These are phyloP conservation scores for Thalassia testudinum DNA, from an alignment of 116 monocot species.

Conservation along the genomic window DNA sequence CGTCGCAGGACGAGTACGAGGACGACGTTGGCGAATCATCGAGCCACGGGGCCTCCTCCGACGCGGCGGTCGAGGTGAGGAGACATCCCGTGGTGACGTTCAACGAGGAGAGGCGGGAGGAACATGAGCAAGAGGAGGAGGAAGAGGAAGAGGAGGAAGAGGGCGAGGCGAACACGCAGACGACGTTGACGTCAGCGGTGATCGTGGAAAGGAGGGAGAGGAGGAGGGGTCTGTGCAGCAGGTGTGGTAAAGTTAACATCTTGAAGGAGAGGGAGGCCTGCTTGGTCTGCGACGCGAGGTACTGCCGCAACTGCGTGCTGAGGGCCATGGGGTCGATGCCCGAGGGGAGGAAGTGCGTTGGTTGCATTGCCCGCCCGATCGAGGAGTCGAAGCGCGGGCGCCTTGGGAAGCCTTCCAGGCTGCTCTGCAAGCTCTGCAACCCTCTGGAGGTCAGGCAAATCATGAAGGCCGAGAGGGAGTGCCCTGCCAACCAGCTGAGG, in stretches of 20 bases:
- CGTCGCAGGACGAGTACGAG: not conserved
- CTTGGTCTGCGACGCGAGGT: slow-evolving; percentile 30
- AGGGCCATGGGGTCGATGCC: slow-evolving; percentile 52
- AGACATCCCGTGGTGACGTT: slow-evolving; percentile 8
- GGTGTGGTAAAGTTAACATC: slow-evolving; percentile 25
- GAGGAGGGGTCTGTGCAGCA: slow-evolving; percentile 17
- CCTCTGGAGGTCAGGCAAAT: slow-evolving; percentile 31
- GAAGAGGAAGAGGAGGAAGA: not conserved
- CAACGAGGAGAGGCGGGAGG: not conserved
- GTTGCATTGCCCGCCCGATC: slow-evolving; percentile 30
- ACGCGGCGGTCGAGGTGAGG: not conserved
- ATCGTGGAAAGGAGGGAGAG: not conserved
- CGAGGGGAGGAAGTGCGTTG: slow-evolving; percentile 36
- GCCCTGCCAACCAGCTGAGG: slow-evolving; percentile 27
- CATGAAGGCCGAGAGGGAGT: slow-evolving; percentile 34
- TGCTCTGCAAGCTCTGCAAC: slow-evolving; percentile 15
- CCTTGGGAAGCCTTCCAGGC: slow-evolving; percentile 27
- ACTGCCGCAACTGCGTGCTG: slow-evolving; percentile 33
- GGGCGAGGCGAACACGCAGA: not conserved
- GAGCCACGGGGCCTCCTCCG: not conserved
- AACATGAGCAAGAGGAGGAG: not conserved
- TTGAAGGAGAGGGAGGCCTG: slow-evolving; percentile 29
- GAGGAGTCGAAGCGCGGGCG: slow-evolving; percentile 15
- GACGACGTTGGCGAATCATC: slow-evolving; percentile 3
- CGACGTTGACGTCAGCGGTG: not conserved